phyloP scores from a whole-genome alignment of 1,284 basidiomycete genomes.

The Polyporus tsugae region DNA sequence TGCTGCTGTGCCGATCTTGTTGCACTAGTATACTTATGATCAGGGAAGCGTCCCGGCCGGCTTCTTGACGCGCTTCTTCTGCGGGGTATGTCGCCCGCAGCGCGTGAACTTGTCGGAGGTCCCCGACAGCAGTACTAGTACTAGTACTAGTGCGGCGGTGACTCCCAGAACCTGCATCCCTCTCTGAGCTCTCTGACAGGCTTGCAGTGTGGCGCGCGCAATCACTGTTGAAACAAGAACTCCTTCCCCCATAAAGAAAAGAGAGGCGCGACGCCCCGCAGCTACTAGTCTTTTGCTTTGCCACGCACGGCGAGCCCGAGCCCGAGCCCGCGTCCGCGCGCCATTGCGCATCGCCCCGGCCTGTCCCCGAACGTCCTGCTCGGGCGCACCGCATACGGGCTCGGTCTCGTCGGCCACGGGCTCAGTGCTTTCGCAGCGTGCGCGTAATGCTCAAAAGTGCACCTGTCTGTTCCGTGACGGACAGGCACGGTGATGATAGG shows the following conservation, averaged over 20 bases:
- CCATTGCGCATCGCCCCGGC: constrained; percentile 12
- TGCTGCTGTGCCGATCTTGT: not conserved
- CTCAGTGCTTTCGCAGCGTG: not conserved
- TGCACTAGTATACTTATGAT: not conserved
- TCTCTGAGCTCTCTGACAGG: too few relatives aligned
- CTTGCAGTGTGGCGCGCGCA: not conserved
- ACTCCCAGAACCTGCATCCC: not conserved
- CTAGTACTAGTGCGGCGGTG: constrained; percentile 6
- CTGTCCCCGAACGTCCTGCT: not conserved
- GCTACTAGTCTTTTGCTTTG: not conserved
- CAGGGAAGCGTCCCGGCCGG: not conserved
- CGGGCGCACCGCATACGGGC: constrained; percentile 17
- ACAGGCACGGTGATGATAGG: not conserved
- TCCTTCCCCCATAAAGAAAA: not conserved
- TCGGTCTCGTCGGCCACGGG: constrained; percentile 12
- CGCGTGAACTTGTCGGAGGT: not conserved
- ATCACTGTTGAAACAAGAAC: not conserved
- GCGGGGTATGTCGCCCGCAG: not conserved
- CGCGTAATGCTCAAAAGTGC: not conserved
- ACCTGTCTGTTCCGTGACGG: not conserved
- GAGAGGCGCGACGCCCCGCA: not conserved
- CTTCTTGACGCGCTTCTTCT: not conserved
- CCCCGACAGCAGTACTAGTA: too few relatives aligned
- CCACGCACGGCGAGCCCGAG: not conserved
- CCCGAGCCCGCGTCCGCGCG: not conserved